Conservation (phyloP, 805 yeast genomes). For the Yarrowia hollandica region DNA sequence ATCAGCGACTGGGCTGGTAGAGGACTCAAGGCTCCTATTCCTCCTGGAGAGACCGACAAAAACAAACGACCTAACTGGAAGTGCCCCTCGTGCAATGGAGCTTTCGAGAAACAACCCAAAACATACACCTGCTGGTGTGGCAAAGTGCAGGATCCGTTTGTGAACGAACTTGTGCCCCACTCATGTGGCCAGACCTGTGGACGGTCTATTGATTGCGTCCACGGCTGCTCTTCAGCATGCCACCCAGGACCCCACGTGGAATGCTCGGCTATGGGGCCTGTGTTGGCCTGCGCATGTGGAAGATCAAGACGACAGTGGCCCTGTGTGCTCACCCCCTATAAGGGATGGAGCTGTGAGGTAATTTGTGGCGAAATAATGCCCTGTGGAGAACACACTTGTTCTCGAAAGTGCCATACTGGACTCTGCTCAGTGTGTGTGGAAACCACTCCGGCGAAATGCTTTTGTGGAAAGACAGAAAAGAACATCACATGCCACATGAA, state of each 20-base stretch:
- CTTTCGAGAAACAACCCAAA: slow-evolving; percentile 49
- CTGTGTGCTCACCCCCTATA: slow-evolving; percentile 70
- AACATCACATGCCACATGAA: slow-evolving; percentile 33
- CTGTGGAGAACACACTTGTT: slow-evolving; percentile 70
- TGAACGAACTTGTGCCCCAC: slow-evolving; percentile 62
- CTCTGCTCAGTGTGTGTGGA: slow-evolving; percentile 74
- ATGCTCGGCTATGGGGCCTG: slow-evolving; percentile 79
- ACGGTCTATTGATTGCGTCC: slow-evolving; percentile 57
- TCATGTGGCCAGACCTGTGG: slow-evolving; percentile 87
- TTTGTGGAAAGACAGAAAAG: slow-evolving; percentile 62
- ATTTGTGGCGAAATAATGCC: slow-evolving; percentile 65
- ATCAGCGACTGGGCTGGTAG: slow-evolving; percentile 82
- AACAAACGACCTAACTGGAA: slow-evolving; percentile 61
- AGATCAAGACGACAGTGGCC: slow-evolving; percentile 61
- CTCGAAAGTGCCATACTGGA: slow-evolving; percentile 69
- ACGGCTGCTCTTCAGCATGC: slow-evolving; percentile 71
- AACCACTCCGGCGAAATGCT: slow-evolving; percentile 55
- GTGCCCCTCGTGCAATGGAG: slow-evolving; percentile 78
- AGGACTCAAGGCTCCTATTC: slow-evolving; percentile 43
- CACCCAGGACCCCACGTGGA: slow-evolving; percentile 88
- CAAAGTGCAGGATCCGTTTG: slow-evolving; percentile 62
- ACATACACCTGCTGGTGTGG: slow-evolving; percentile 88
- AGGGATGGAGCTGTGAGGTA: slow-evolving; percentile 68
- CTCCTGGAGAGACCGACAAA: slow-evolving; percentile 6
- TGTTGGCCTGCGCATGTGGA: slow-evolving; percentile 74